phyloP scores from a whole-genome alignment of 2,329 filamentous ascomycete species.

The Apiospora marii region DNA sequence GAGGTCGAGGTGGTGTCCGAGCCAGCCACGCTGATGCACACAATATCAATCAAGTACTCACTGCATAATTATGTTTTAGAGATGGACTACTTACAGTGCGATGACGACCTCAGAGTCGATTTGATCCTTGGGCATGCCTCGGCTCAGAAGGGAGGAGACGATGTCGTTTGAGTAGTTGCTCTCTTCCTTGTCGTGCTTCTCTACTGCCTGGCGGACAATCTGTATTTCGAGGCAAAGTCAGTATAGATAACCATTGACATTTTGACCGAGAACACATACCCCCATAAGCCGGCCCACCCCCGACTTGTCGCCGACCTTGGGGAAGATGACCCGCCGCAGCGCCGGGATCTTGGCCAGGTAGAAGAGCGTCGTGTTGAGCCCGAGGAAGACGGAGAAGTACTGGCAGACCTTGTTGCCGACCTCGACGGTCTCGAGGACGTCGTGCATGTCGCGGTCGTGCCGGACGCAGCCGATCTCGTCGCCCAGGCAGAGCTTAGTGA shows the following conservation, averaged over 20 bases:
- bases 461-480: slow-evolving; percentile 37
- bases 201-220: not conserved
- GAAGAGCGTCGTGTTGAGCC: not conserved
- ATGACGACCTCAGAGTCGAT: too few relatives aligned
- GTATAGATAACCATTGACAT: not conserved
- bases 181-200: not conserved
- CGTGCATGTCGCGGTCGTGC: slow-evolving; percentile 32
- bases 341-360: too few relatives aligned
- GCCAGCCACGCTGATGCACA: slow-evolving; percentile 34
- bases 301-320: not conserved
- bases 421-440: too few relatives aligned
- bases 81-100: too few relatives aligned
- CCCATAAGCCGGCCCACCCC: not conserved
- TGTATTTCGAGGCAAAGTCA: not conserved
- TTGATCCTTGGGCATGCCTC: too few relatives aligned
- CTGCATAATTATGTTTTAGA: too few relatives aligned
- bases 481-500: slow-evolving; percentile 38
- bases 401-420: too few relatives aligned
- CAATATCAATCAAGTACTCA: too few relatives aligned
- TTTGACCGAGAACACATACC: not conserved
- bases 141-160: too few relatives aligned
- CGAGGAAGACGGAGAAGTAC: not conserved
- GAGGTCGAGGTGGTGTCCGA: slow-evolving; percentile 59
- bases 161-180: not conserved
- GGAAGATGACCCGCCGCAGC: too few relatives aligned